These are phyloP conservation scores for Coniochaeta hoffmannii DNA, from an alignment of 2,329 filamentous ascomycete species.

Conservation along the genomic window DNA sequence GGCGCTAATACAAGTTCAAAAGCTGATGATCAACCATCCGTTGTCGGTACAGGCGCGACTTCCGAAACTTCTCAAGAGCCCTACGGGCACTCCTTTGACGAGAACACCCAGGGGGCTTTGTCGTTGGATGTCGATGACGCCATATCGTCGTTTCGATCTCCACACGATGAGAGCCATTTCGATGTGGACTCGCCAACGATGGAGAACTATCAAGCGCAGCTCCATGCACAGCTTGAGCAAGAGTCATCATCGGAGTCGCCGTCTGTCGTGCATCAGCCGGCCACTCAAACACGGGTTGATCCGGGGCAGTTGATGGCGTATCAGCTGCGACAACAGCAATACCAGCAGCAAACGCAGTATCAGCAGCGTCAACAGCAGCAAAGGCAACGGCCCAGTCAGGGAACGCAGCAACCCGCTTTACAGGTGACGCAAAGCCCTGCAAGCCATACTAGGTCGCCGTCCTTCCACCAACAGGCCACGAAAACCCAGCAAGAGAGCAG, in stretches of 20 bases:
- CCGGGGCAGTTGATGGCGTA: constrained; percentile 7
- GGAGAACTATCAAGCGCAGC: constrained; percentile 19
- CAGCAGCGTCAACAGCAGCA: constrained; percentile 14
- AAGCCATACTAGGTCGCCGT: constrained; percentile 12
- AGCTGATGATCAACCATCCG: constrained; percentile 2
- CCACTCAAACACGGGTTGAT: constrained; percentile 10
- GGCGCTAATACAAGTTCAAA: not conserved
- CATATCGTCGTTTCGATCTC: constrained; percentile 11
- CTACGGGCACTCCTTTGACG: not conserved
- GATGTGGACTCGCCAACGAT: constrained; percentile 17
- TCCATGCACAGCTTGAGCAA: constrained; percentile 19
- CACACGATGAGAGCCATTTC: constrained; percentile 14
- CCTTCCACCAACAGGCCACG: constrained; percentile 10
- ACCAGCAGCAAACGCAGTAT: constrained; percentile 6
- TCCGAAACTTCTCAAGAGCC: constrained; percentile 1
- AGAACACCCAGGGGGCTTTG: constrained; percentile 2
- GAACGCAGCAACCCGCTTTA: constrained; percentile 3
- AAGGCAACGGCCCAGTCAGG: constrained; percentile 8
- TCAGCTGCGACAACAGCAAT: constrained; percentile 12
- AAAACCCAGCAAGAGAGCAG: constrained; percentile 13
- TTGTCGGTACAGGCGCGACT: constrained; percentile 4
- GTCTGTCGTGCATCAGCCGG: not conserved
- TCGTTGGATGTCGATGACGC: constrained; percentile 9
- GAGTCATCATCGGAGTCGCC: constrained; percentile 11
- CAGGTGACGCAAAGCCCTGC: constrained; percentile 9